Percentiles rank a stretch among this genome's conserved stretches.
phyloP scores from a whole-genome alignment of 2,329 filamentous ascomycete genomes.

The Fusarium decemcellulare region DNA sequence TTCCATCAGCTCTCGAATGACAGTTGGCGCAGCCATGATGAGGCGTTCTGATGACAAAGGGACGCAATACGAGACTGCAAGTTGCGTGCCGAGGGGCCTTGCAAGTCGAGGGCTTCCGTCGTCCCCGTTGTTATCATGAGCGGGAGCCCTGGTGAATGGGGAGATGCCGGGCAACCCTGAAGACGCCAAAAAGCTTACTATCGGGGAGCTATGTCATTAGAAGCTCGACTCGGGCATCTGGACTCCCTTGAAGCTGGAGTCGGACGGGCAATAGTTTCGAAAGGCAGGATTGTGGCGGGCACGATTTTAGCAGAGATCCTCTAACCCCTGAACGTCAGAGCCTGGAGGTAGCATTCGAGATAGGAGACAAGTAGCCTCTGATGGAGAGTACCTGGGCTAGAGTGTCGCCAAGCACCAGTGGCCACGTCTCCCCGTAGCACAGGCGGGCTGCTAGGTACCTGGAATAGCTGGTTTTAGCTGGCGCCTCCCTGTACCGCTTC shows the following conservation, averaged over 20 bases:
- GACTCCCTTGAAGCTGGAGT: slow-evolving; percentile 15
- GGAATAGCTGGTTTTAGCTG: not conserved
- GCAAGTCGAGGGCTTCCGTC: not conserved
- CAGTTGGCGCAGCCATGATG: slow-evolving; percentile 24
- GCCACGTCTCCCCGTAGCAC: slow-evolving; percentile 16
- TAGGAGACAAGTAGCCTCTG: not conserved
- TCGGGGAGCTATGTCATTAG: not conserved
- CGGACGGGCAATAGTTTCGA: slow-evolving; percentile 20
- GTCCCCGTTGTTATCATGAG: not conserved
- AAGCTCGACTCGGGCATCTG: slow-evolving; percentile 20
- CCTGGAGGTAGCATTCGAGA: slow-evolving; percentile 1
- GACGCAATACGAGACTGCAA: slow-evolving; percentile 21
- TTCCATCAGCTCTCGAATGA: slow-evolving; percentile 34
- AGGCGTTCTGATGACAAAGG: slow-evolving; percentile 22
- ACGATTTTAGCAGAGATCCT: slow-evolving; percentile 20
- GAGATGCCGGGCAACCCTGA: not conserved
- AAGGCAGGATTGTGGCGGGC: slow-evolving; percentile 19
- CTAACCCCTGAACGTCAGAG: slow-evolving; percentile 27
- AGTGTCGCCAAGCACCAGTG: not conserved
- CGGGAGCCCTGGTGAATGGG: not conserved
- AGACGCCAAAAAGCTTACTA: slow-evolving; percentile 15
- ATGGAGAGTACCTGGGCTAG: slow-evolving; percentile 16
- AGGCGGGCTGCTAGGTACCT: slow-evolving; percentile 30
- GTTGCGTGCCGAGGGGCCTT: slow-evolving; percentile 23
- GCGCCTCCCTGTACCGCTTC: slow-evolving; percentile 3